Conservation (phyloP, 1,284 basidiomycete species). For the Ceraceosorus guamensis region DNA sequence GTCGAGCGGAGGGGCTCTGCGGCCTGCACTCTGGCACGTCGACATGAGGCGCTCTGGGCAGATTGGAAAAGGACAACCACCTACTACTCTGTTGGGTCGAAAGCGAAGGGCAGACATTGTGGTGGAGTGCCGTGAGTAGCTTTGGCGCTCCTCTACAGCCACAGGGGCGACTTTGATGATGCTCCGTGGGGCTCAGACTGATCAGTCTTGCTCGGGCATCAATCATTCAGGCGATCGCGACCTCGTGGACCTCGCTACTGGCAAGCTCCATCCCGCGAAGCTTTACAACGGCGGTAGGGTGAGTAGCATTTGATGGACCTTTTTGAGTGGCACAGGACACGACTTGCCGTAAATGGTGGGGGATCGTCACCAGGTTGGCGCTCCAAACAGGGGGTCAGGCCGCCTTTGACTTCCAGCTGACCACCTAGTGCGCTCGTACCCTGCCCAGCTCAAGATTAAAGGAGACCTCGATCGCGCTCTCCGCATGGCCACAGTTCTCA, state of each 20-base stretch:
- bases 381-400: too few species aligned
- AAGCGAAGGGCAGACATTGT: constrained; percentile 38
- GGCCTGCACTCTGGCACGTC: constrained; percentile 35
- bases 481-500: constrained; percentile 25
- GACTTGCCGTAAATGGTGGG: not conserved
- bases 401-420: too few species aligned
- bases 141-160: not conserved
- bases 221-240: constrained; percentile 22
- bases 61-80: constrained; percentile 36
- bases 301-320: constrained; percentile 5
- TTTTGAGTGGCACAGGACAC: not conserved
- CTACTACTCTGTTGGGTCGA: constrained; percentile 32
- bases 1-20: constrained; percentile 32
- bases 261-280: constrained; percentile 29
- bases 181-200: not conserved
- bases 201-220: not conserved
- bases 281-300: constrained; percentile 35
- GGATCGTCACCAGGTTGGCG: too few species aligned
- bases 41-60: constrained; percentile 25
- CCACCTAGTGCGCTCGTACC: not conserved
- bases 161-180: not conserved
- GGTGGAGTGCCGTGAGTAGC: constrained; percentile 32
- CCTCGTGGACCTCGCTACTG: constrained; percentile 39
- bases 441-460: constrained; percentile 30
- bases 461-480: constrained; percentile 39